phyloP scores from a whole-genome alignment of 1,284 basidiomycete species.

The Naganishia sp. region DNA sequence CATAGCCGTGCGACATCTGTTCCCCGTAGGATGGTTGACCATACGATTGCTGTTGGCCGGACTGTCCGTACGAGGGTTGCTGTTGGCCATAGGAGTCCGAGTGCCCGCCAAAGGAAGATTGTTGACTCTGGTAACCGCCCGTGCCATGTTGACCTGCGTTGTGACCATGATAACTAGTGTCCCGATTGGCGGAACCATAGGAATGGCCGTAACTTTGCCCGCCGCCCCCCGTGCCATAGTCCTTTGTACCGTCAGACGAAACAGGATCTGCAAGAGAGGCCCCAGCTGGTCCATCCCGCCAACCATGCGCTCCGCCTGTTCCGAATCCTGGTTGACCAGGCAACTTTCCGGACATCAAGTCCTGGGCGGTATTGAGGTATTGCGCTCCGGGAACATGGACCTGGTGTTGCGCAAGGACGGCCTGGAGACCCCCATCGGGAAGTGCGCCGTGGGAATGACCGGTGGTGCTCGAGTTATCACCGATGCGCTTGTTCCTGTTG shows the following conservation, averaged over 20 bases:
- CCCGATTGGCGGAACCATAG: conserved; percentile 6
- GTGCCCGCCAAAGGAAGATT: background rate
- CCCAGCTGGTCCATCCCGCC: conserved; percentile 42
- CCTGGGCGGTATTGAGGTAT: conserved; percentile 51
- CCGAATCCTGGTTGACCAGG: conserved; percentile 54
- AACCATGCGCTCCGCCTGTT: conserved; percentile 48
- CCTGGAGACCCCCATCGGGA: conserved; percentile 51
- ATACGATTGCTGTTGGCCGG: conserved; percentile 3
- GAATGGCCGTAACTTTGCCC: conserved; percentile 9
- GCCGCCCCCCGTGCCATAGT: conserved; percentile 17
- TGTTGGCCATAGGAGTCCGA: conserved; percentile 1
- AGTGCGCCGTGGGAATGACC: conserved; percentile 51
- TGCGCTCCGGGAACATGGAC: conserved; percentile 51
- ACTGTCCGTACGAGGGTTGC: background rate
- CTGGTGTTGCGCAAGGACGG: conserved; percentile 50
- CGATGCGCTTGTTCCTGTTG: conserved; percentile 69
- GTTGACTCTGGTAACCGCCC: background rate
- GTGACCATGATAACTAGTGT: background rate
- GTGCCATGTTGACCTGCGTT: background rate
- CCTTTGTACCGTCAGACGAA: conserved; percentile 13
- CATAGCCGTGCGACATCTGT: conserved; percentile 1
- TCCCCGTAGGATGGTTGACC: background rate
- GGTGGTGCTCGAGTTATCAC: conserved; percentile 43
- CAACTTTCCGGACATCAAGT: conserved; percentile 51
- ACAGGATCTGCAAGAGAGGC: conserved; percentile 24